Base-by-base conservation (phyloP, 1,284 basidiomycete genomes). In the Moniliophthora roreri region DNA sequence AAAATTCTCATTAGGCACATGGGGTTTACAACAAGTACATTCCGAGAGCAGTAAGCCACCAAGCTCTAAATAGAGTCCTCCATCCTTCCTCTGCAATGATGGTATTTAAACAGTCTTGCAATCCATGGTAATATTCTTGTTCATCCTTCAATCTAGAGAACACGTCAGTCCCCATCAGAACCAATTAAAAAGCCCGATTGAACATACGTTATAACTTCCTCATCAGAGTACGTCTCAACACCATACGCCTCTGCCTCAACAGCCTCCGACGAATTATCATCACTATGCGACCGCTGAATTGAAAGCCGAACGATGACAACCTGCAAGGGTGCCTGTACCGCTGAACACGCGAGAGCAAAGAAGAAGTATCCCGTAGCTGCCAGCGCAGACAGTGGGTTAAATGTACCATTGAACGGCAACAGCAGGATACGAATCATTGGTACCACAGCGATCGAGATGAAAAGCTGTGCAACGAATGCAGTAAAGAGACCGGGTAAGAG, bases 121-220 rank as follows among this genome's bases (percentile, higher is more conserved):
- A 16, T 8, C 46, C 46, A 11, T 15, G 11, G 34, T 48, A 48
- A 18, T 23, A 26, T 16, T 6, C 6, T 32, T 48, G 24, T 15
- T 48, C 46, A 11, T 34, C 46, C 26, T 28, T 28, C 46, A 35
- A 3, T 3, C 46, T 48, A 10, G n/a, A n/a, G 15, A 40, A 40
- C 8, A 16, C 20, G 34, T 4, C 26, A 35, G 23, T n/a, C 4
- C 7, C 16, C 13, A 13, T 35, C 24, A 48, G 8, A 35, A 34
- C 11, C n/a, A n/a, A 6, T n/a, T 16, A 23, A 34, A 18, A 36
- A 18, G 3, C 3, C 9, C 2, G 28, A 8, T 11, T 34, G 23
- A 10, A 48, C 46, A 10, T 48, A 48, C 46, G 46, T 36, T n/a
- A 48, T 48, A 32, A 48, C 46, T 7, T 48, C 46, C 34, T 48